Evolutionary conservation across 148 eudicot species (phyloP), one percentile per base, ranked within the genome.

Genomic region (Bassia scoparia): DNA sequence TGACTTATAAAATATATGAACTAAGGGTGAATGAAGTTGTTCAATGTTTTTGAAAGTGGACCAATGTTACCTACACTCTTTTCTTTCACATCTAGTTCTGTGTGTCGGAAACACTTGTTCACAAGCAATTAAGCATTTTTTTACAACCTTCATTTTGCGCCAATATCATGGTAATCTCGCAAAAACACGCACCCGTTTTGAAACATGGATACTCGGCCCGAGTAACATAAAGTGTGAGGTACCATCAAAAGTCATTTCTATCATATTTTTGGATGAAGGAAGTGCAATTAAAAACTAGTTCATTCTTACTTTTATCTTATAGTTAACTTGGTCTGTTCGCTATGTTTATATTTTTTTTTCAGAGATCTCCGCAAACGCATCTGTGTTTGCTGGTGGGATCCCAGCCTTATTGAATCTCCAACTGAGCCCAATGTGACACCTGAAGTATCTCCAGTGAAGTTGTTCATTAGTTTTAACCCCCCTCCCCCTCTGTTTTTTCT

Each of bases 361-460:
- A 93, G 98, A 64, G 91, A 86, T 67, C 63, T 94, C 31, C 61
- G 68, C 78, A 81, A 82, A 50, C 86, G 96, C 56, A 74, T 87
- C 37, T 91, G 96, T 86, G 91, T n/a, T 91, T 77, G 90, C 96
- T 54, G 98, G 98, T 37, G 86, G 68, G 89, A 89, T 84, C 79
- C 84, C 34, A 75, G 64, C 27, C 60, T 91, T 68, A 80, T 87
- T 35, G 98, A 94, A 82, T 89, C 98, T 78, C 93, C 93, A 71
- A 86, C 87, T 31, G 98, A 94, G 78, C 98, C 98, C 66, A 88
- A 86, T 76, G 91, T 97, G 98, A 86, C 98, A 53, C 79, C 91
- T 52, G 77, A 89, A 86, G 98, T 89, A 87, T 30, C 67, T 38
- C 29, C 35, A 44, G 10, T 26, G 71, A 41, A 38, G 48, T 56